phyloP scores from a whole-genome alignment of 2,329 filamentous ascomycete species.

The Chaetothyriales sp. region DNA sequence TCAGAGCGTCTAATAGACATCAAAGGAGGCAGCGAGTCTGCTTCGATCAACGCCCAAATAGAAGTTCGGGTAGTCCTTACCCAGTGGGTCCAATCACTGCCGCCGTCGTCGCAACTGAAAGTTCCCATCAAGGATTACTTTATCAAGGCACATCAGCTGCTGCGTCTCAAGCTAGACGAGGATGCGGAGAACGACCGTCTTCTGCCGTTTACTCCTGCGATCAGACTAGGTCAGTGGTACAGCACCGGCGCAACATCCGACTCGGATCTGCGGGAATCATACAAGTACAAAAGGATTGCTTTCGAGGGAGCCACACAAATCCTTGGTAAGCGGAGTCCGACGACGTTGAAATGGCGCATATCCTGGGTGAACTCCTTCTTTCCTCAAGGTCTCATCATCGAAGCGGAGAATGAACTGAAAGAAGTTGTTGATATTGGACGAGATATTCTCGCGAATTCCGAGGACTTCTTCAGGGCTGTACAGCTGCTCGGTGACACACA shows the following conservation, averaged over 20 bases:
- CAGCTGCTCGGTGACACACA: not conserved
- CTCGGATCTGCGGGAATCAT: slow-evolving; percentile 1
- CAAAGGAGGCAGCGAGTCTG: not conserved
- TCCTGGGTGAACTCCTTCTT: not conserved
- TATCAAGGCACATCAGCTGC: not conserved
- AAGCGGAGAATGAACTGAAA: not conserved
- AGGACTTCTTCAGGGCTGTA: not conserved
- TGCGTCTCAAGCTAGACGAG: not conserved
- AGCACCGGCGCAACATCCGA: not conserved
- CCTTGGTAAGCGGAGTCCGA: not conserved
- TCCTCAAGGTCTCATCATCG: not conserved
- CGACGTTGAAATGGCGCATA: not conserved
- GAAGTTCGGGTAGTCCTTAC: not conserved
- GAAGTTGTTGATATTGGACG: not conserved
- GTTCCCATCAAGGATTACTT: slow-evolving; percentile 1
- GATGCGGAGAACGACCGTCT: not conserved
- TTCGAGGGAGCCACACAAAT: not conserved
- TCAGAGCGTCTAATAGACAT: slow-evolving; percentile 1
- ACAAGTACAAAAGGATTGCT: slow-evolving; percentile 1
- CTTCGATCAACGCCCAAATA: not conserved
- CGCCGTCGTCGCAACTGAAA: not conserved
- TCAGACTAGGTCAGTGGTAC: slow-evolving; percentile 1
- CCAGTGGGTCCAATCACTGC: not conserved
- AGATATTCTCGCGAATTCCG: not conserved
- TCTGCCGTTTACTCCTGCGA: slow-evolving; percentile 1